These are phyloP conservation scores for Pichia insulana DNA, from an alignment of 805 yeast genomes.

Conservation along the genomic window DNA sequence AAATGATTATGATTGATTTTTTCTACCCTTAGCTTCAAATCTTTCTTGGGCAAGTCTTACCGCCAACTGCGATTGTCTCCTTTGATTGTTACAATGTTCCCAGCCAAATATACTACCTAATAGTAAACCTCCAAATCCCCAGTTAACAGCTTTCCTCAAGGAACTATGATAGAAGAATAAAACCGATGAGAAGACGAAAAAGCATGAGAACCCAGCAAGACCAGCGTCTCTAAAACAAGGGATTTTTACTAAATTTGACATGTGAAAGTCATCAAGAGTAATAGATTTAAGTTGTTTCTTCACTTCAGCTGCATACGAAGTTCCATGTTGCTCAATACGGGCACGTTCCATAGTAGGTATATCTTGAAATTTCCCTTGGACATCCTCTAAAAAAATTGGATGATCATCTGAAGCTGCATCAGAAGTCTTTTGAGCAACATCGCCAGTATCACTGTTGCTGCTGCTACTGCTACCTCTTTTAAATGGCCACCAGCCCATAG, in stretches of 20 bases:
- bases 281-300: slow-evolving; percentile 25
- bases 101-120: slow-evolving; percentile 78
- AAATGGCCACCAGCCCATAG: slow-evolving; percentile 13
- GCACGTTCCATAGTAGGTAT: slow-evolving; percentile 13
- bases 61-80: slow-evolving; percentile 57
- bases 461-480: slow-evolving; percentile 3
- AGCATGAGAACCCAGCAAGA: slow-evolving; percentile 61
- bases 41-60: slow-evolving; percentile 60
- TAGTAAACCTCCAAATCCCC: slow-evolving; percentile 76
- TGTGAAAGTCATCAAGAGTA: slow-evolving; percentile 40
- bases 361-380: slow-evolving; percentile 36
- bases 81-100: slow-evolving; percentile 80
- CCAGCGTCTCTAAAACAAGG: slow-evolving; percentile 81
- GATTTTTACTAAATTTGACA: slow-evolving; percentile 43
- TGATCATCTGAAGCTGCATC: not conserved
- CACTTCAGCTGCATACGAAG: slow-evolving; percentile 18
- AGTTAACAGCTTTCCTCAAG: slow-evolving; percentile 56
- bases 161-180: slow-evolving; percentile 61
- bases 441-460: slow-evolving; percentile 4
- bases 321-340: slow-evolving; percentile 6
- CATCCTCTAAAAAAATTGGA: slow-evolving; percentile 38
- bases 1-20: no score
- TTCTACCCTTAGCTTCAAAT: slow-evolving; percentile 18
- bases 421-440: not conserved
- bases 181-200: slow-evolving; percentile 61